phyloP scores from a whole-genome alignment of 2,329 filamentous ascomycete species.

The Parasarocladium wereldwijsianum region DNA sequence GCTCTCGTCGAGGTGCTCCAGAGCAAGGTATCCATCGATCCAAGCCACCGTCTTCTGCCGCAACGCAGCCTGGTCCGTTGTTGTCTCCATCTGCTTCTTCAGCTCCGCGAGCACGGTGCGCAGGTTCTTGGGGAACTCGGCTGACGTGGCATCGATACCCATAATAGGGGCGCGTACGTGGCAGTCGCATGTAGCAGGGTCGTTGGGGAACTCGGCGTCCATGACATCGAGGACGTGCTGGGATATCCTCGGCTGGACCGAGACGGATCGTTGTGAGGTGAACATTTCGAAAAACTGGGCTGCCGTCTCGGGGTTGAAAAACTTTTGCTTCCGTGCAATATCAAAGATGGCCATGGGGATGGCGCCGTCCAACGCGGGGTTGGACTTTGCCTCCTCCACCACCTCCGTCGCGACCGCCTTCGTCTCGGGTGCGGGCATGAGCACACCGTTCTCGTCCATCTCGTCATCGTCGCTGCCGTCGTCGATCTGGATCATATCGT shows the following conservation, averaged over 20 bases:
- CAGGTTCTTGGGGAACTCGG: constrained; percentile 60
- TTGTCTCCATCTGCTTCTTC: constrained; percentile 30
- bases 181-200: constrained; percentile 53
- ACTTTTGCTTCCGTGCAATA: constrained; percentile 63
- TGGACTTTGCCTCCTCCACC: constrained; percentile 45
- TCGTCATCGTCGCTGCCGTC: constrained; percentile 28
- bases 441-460: constrained; percentile 22
- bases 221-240: constrained; percentile 59
- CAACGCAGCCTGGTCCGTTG: constrained; percentile 29
- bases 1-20: constrained; percentile 37
- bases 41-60: constrained; percentile 34
- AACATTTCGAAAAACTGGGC: constrained; percentile 74
- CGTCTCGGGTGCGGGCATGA: constrained; percentile 29
- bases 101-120: constrained; percentile 49
- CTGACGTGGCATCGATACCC: constrained; percentile 45
- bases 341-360: constrained; percentile 91
- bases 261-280: constrained; percentile 49
- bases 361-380: constrained; percentile 79
- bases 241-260: constrained; percentile 50
- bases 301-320: constrained; percentile 50
- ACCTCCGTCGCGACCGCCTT: constrained; percentile 32
- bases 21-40: constrained; percentile 36
- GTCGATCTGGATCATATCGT: constrained; percentile 30
- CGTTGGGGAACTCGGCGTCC: constrained; percentile 40
- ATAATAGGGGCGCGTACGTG: constrained; percentile 57